Evolutionary conservation across 805 yeast species (phyloP).

Genomic region (Ogataea trehalophila): DNA sequence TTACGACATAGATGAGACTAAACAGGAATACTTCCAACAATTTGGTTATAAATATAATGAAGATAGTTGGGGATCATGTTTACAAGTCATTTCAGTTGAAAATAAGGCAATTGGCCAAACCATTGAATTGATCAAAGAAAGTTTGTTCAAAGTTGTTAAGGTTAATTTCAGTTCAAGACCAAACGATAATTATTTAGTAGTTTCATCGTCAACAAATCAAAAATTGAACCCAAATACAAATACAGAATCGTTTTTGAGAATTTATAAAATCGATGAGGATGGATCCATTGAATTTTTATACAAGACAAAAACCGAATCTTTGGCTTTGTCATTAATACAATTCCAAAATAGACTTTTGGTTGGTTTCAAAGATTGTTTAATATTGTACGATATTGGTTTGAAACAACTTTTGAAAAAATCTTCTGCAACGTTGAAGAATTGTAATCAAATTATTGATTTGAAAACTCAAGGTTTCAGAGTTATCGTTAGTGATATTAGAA

Average conservation of each 20-base stretch:
- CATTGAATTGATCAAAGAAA: slow-evolving; percentile 41
- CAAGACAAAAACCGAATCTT: slow-evolving; percentile 48
- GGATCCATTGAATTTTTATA: slow-evolving; percentile 49
- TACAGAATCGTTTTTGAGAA: slow-evolving; percentile 29
- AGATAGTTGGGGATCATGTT: slow-evolving; percentile 46
- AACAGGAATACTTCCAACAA: slow-evolving; percentile 38
- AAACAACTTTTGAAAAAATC: slow-evolving; percentile 74
- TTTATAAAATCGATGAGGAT: slow-evolving; percentile 33
- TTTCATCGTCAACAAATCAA: slow-evolving; percentile 37
- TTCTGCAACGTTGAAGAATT: slow-evolving; percentile 36
- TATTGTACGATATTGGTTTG: slow-evolving; percentile 69
- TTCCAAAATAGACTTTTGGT: slow-evolving; percentile 61
- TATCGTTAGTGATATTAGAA: slow-evolving; percentile 66
- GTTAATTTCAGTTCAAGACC: slow-evolving; percentile 27
- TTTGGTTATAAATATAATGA: slow-evolving; percentile 35
- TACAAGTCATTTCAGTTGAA: slow-evolving; percentile 42
- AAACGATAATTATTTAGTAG: slow-evolving; percentile 34
- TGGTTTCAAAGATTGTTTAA: slow-evolving; percentile 47
- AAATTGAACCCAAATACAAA: slow-evolving; percentile 26
- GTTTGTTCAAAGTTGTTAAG: slow-evolving; percentile 36
- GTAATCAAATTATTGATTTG: slow-evolving; percentile 50
- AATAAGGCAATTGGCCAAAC: slow-evolving; percentile 34
- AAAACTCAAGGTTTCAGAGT: slow-evolving; percentile 53
- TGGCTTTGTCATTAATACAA: slow-evolving; percentile 42
- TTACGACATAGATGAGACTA: slow-evolving; percentile 23